phyloP scores from a whole-genome alignment of 495 filamentous ascomycete genomes.

The Aspergillus carlsbadensis region DNA sequence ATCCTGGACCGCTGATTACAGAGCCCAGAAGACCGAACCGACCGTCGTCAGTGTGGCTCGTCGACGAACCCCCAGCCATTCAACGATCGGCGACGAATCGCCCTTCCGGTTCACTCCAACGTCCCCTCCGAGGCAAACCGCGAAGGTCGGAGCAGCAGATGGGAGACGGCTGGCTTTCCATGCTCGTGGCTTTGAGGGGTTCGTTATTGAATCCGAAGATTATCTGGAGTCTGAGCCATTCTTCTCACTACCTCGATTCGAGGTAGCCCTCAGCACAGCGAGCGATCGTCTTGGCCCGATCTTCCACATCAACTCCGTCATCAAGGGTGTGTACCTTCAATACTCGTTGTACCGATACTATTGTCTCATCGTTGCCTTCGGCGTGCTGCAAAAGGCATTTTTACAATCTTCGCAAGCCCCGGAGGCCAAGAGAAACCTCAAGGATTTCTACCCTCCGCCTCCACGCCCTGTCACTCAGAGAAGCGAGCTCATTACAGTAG shows the following conservation, averaged over 20 bases:
- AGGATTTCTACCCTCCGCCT: slow-evolving; percentile 20
- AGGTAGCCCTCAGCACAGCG: slow-evolving; percentile 78
- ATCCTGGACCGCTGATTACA: slow-evolving; percentile 89
- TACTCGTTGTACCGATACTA: slow-evolving; percentile 96
- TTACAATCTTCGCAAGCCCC: slow-evolving; percentile 37
- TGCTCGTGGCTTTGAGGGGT: slow-evolving; percentile 77
- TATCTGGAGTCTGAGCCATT: slow-evolving; percentile 84
- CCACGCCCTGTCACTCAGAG: slow-evolving; percentile 33
- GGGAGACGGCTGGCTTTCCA: slow-evolving; percentile 81
- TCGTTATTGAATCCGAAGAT: slow-evolving; percentile 83
- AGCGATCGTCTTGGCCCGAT: slow-evolving; percentile 84
- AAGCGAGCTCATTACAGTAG: slow-evolving; percentile 73
- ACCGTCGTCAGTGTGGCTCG: slow-evolving; percentile 54
- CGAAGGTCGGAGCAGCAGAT: slow-evolving; percentile 63
- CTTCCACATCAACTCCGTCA: slow-evolving; percentile 79
- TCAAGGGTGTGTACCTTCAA: slow-evolving; percentile 75
- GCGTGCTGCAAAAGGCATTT: slow-evolving; percentile 75
- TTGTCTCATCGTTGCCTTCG: slow-evolving; percentile 76
- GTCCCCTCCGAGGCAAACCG: slow-evolving; percentile 56
- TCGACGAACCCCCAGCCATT: slow-evolving; percentile 57
- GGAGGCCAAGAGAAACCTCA: slow-evolving; percentile 1
- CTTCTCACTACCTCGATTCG: slow-evolving; percentile 79
- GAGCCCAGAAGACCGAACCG: slow-evolving; percentile 70
- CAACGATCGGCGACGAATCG: slow-evolving; percentile 50
- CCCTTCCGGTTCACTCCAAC: slow-evolving; percentile 57